A percentile compares a stretch with the other conserved stretches of the same genome.
Conservation (phyloP, 306 rosid genomes). For the Adenanthera pavonina region DNA sequence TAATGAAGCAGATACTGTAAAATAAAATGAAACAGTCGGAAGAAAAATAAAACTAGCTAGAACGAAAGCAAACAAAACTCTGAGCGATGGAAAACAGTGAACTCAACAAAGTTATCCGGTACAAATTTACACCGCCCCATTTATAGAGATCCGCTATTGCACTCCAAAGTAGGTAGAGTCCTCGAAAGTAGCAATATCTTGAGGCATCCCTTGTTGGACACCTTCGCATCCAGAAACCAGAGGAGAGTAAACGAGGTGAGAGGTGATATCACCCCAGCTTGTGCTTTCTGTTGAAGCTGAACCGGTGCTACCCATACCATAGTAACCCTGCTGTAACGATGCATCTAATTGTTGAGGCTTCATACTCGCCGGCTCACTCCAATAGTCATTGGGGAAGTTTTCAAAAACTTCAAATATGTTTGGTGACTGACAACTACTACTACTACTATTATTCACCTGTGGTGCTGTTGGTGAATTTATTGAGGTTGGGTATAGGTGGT, state of each 20-base stretch:
- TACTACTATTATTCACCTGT: conserved; percentile 21
- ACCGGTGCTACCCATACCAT: conserved; percentile 54
- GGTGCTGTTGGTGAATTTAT: conserved; percentile 35
- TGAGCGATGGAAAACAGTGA: conserved; percentile 40
- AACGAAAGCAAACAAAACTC: conserved; percentile 40
- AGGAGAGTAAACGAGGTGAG: conserved; percentile 58
- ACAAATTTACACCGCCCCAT: conserved; percentile 51
- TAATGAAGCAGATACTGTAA: conserved; percentile 34
- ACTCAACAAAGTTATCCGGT: conserved; percentile 41
- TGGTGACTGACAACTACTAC: conserved; percentile 33
- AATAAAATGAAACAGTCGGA: conserved; percentile 35
- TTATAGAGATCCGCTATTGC: conserved; percentile 41
- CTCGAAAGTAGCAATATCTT: conserved; percentile 49
- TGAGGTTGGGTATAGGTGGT: conserved; percentile 40
- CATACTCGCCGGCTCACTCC: conserved; percentile 49
- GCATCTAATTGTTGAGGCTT: conserved; percentile 46
- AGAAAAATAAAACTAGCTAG: conserved; percentile 16
- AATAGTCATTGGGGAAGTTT: conserved; percentile 42
- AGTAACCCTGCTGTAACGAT: conserved; percentile 47
- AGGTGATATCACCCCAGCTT: conserved; percentile 74
- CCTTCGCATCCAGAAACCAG: conserved; percentile 67
- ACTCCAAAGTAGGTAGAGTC: conserved; percentile 60
- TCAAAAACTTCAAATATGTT: conserved; percentile 52
- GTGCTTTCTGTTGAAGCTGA: conserved; percentile 63
- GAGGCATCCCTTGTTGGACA: conserved; percentile 47